phyloP scores from a whole-genome alignment of 1,139 yeast species.

The Kodamaea sp. region DNA sequence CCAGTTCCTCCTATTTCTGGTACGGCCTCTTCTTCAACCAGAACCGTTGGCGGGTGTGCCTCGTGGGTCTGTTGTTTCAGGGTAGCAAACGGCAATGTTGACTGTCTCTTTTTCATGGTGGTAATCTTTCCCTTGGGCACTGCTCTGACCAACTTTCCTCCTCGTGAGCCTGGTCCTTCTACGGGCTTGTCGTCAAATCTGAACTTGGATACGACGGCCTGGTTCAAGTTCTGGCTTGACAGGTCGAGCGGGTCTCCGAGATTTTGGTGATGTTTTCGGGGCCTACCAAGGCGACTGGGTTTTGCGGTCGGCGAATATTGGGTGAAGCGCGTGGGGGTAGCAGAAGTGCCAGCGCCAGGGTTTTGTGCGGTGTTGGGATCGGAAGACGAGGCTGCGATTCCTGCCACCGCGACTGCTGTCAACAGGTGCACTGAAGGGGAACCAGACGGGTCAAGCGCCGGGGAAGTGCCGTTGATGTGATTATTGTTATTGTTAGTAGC shows the following conservation, averaged over 20 bases:
- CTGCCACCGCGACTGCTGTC: too few species aligned
- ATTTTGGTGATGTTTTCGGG: constrained; percentile 28
- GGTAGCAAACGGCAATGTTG: constrained; percentile 7
- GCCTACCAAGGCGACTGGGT: constrained; percentile 39
- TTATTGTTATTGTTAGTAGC: too few species aligned
- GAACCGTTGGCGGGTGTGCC: too few species aligned
- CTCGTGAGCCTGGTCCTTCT: constrained; percentile 48
- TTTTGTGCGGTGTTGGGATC: too few species aligned
- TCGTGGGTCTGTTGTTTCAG: not conserved
- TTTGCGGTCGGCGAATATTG: constrained; percentile 35
- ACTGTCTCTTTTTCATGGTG: constrained; percentile 9
- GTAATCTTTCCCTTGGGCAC: constrained; percentile 33
- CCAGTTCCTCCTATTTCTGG: too few species aligned
- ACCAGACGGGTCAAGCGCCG: too few species aligned
- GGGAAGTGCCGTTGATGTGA: too few species aligned
- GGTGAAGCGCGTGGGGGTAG: constrained; percentile 33
- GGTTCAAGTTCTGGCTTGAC: constrained; percentile 31
- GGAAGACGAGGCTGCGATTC: too few species aligned
- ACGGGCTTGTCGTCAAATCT: constrained; percentile 40
- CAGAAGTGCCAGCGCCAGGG: too few species aligned
- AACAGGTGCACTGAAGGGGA: too few species aligned
- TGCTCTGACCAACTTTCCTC: constrained; percentile 31
- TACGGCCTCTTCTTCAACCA: too few species aligned
- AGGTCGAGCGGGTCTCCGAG: constrained; percentile 27
- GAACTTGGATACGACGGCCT: constrained; percentile 37